Evolutionary conservation across 2,329 filamentous ascomycete species (phyloP).

Genomic region (Davidsoniella australis): DNA sequence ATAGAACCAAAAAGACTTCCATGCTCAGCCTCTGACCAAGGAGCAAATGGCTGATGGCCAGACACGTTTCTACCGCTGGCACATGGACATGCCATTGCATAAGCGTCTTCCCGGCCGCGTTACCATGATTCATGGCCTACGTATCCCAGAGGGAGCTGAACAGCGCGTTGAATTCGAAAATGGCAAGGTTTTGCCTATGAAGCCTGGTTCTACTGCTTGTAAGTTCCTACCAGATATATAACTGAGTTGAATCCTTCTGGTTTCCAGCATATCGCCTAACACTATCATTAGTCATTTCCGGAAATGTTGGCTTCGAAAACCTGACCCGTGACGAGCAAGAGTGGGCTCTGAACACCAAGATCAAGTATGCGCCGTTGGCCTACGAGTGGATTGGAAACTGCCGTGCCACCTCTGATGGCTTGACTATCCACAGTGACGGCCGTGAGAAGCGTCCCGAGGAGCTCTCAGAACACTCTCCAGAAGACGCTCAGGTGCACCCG

Average conservation of each 20-base stretch:
- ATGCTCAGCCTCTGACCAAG: conserved; percentile 6
- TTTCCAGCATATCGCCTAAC: background rate
- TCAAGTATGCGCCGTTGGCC: conserved; percentile 9
- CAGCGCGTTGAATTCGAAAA: conserved; percentile 9
- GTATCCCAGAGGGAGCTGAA: conserved; percentile 6
- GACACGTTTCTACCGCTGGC: conserved; percentile 12
- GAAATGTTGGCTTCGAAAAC: conserved; percentile 10
- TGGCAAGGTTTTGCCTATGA: conserved; percentile 2
- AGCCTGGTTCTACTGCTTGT: conserved; percentile 10
- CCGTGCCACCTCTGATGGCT: conserved; percentile 7
- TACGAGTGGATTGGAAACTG: conserved; percentile 12
- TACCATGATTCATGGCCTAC: conserved; percentile 10
- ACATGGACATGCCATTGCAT: conserved; percentile 12
- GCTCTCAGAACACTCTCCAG: conserved; percentile 8
- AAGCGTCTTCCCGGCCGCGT: conserved; percentile 11
- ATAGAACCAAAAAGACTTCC: conserved; percentile 12
- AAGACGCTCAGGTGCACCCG: conserved; percentile 10
- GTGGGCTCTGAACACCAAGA: conserved; percentile 11
- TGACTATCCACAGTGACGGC: conserved; percentile 8
- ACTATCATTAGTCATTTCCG: conserved; percentile 5
- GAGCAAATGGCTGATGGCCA: conserved; percentile 10
- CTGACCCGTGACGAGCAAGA: conserved; percentile 8
- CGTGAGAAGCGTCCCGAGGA: conserved; percentile 4
- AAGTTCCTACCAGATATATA: no score
- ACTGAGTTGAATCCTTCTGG: background rate